phyloP scores from a whole-genome alignment of 202 grass and related monocot species.

The Dendrocalamus latiflorus region DNA sequence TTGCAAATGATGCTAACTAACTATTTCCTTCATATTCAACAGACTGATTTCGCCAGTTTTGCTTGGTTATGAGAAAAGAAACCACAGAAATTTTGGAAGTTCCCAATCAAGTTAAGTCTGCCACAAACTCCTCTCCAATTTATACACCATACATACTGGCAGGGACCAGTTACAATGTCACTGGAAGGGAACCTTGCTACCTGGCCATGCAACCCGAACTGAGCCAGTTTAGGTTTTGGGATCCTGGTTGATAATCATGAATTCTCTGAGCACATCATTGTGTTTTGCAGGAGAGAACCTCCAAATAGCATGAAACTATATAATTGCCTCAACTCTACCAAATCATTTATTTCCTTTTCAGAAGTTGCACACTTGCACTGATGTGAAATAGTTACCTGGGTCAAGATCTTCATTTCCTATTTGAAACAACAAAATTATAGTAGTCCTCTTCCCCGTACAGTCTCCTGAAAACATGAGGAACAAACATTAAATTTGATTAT shows the following conservation, averaged over 20 bases:
- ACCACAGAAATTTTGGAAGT: neutral
- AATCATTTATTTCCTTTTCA: neutral
- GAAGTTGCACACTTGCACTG: neutral
- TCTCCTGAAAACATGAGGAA: slow-evolving; percentile 57
- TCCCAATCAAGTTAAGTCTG: neutral
- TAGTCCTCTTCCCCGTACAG: slow-evolving; percentile 72
- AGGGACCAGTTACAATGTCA: neutral
- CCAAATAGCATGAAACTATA: neutral
- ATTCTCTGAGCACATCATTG: neutral
- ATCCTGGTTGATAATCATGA: neutral
- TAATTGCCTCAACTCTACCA: neutral
- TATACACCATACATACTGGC: neutral
- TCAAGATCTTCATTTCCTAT: slow-evolving; percentile 40
- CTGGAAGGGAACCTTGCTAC: neutral
- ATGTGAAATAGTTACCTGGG: slow-evolving; percentile 37
- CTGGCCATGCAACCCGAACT: neutral
- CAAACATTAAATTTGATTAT: neutral
- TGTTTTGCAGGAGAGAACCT: neutral
- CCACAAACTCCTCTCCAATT: neutral
- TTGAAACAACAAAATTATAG: slow-evolving; percentile 56
- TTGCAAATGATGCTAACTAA: neutral
- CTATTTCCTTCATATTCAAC: neutral
- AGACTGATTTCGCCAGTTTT: neutral
- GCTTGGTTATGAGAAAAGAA: neutral
- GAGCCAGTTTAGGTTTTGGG: neutral